A percentile compares a stretch with the other conserved stretches of the same genome.
These are phyloP conservation scores for Linaria vulgaris DNA, from an alignment of 257 asterid genomes.

Conservation along the genomic window DNA sequence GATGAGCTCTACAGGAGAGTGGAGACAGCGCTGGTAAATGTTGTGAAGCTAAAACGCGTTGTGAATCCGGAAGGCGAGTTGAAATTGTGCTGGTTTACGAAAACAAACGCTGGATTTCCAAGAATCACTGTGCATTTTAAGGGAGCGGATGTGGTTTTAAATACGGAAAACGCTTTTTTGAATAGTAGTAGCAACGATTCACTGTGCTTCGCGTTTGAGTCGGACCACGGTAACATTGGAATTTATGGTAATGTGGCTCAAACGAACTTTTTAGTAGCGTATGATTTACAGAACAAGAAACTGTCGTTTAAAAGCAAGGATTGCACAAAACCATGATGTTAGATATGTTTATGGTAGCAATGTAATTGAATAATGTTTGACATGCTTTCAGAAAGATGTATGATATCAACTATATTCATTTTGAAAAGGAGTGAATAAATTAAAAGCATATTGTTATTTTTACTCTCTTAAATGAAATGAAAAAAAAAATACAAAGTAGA, in stretches of 20 bases:
- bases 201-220: slow-evolving; percentile 29
- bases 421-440: too few relatives aligned
- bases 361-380: too few relatives aligned
- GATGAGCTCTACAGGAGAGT: neutral
- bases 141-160: slow-evolving; percentile 38
- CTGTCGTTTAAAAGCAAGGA: slow-evolving; percentile 38
- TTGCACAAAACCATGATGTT: slow-evolving; percentile 27
- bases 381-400: too few relatives aligned
- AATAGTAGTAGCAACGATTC: neutral
- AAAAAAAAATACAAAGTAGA: too few relatives aligned
- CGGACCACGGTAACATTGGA: neutral
- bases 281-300: slow-evolving; percentile 31
- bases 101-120: neutral
- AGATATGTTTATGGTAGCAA: too few relatives aligned
- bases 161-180: slow-evolving; percentile 24
- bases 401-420: too few relatives aligned
- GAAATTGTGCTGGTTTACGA: slow-evolving; percentile 22
- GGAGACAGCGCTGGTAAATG: neutral
- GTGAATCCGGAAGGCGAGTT: slow-evolving; percentile 20
- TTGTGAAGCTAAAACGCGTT: slow-evolving; percentile 9
- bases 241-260: slow-evolving; percentile 47
- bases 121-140: slow-evolving; percentile 28
- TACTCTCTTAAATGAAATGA: too few relatives aligned
- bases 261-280: slow-evolving; percentile 45
- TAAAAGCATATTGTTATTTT: too few relatives aligned